phyloP scores from a whole-genome alignment of 2,329 filamentous ascomycete species.

The Huntiella bhutanensis region DNA sequence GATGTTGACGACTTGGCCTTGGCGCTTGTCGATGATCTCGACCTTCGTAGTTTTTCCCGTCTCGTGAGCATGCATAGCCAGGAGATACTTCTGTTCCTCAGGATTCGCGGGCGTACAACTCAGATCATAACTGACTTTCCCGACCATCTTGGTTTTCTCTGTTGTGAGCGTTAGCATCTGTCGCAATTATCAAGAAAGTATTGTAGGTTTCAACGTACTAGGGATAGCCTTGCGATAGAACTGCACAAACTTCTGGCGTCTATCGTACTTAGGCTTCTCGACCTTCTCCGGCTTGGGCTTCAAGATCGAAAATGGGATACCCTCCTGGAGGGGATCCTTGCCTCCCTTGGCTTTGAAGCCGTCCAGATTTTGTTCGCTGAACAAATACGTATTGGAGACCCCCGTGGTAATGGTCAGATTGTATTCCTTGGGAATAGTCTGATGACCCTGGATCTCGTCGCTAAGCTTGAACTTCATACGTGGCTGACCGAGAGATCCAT shows the following conservation, averaged over 20 bases:
- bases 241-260: slow-evolving; percentile 26
- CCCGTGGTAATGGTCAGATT: slow-evolving; percentile 47
- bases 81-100: slow-evolving; percentile 44
- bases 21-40: slow-evolving; percentile 22
- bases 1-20: slow-evolving; percentile 9
- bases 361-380: slow-evolving; percentile 46
- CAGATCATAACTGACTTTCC: slow-evolving; percentile 56
- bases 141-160: slow-evolving; percentile 64
- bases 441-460: slow-evolving; percentile 45
- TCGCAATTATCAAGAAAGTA: neutral
- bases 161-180: slow-evolving; percentile 6
- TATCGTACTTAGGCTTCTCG: slow-evolving; percentile 28
- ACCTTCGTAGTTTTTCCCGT: slow-evolving; percentile 35
- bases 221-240: slow-evolving; percentile 56
- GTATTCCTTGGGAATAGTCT: slow-evolving; percentile 72
- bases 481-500: slow-evolving; percentile 15
- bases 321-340: slow-evolving; percentile 35
- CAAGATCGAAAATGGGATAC: slow-evolving; percentile 39
- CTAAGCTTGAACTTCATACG: slow-evolving; percentile 49
- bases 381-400: slow-evolving; percentile 73
- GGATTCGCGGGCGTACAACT: slow-evolving; percentile 56
- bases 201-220: slow-evolving; percentile 8
- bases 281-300: slow-evolving; percentile 24
- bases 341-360: slow-evolving; percentile 47
- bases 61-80: slow-evolving; percentile 32